These are phyloP conservation scores for Aechmea fasciata DNA, from an alignment of 176 grass and related monocot species.

Conservation along the genomic window DNA sequence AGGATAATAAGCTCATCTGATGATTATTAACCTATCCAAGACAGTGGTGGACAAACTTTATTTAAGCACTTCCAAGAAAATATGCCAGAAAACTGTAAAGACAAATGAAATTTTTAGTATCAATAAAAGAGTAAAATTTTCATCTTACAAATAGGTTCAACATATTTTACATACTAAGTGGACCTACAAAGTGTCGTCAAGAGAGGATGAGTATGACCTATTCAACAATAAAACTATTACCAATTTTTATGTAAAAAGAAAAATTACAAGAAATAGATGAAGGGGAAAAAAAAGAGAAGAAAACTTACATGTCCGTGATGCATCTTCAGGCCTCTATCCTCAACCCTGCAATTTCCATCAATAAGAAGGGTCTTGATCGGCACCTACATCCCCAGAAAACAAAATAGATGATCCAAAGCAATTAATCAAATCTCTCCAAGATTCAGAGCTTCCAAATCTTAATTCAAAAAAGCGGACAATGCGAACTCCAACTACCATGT, in stretches of 20 bases:
- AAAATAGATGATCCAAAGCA: neutral
- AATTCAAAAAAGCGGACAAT: neutral
- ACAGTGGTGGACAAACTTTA: neutral
- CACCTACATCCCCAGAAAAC: constrained; percentile 31
- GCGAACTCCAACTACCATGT: constrained; percentile 23
- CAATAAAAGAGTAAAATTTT: neutral
- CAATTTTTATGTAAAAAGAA: neutral
- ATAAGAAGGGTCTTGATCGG: constrained; percentile 89
- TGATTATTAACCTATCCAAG: neutral
- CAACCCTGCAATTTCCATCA: constrained; percentile 87
- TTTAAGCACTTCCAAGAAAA: neutral
- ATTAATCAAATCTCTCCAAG: neutral
- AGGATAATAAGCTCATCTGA: neutral
- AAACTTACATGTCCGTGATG: constrained; percentile 65
- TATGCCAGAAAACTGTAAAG: neutral
- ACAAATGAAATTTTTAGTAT: too few species aligned
- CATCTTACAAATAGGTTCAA: neutral
- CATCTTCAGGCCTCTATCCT: constrained; percentile 91
- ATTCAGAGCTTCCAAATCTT: neutral
- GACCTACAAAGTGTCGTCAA: neutral
- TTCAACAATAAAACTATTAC: neutral
- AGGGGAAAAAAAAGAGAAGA: neutral
- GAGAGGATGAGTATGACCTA: neutral
- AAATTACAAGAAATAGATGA: neutral
- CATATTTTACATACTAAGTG: constrained; percentile 1